Conservation (phyloP, 1,139 yeast species). For the Sugiyamaella paludigena region DNA sequence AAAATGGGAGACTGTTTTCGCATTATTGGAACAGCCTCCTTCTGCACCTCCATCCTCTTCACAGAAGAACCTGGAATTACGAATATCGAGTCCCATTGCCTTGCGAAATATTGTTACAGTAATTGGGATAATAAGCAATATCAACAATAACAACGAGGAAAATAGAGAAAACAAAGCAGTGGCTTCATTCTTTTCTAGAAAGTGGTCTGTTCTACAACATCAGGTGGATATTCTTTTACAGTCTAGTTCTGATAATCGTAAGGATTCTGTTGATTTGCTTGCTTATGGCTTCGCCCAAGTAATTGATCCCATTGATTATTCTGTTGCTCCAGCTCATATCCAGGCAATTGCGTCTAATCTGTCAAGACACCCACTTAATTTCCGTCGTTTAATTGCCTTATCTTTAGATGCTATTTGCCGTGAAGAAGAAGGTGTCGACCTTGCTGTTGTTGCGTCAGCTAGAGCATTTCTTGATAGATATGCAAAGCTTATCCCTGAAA, state of each 20-base stretch:
- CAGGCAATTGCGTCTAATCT: constrained; percentile 24
- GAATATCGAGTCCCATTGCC: constrained; percentile 7
- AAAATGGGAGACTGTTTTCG: constrained; percentile 11
- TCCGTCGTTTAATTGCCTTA: constrained; percentile 30
- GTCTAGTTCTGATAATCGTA: constrained; percentile 5
- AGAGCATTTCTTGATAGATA: constrained; percentile 34
- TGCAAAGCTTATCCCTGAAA: constrained; percentile 39
- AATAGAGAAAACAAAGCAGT: constrained; percentile 7
- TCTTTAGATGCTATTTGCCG: constrained; percentile 35
- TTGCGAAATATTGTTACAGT: constrained; percentile 6
- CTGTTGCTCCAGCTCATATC: constrained; percentile 23
- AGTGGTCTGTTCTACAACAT: constrained; percentile 28
- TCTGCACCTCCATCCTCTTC: constrained; percentile 10
- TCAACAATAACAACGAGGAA: not conserved
- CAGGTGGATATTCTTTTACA: constrained; percentile 28
- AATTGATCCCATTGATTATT: constrained; percentile 20
- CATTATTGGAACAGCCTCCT: constrained; percentile 12
- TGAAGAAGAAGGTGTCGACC: constrained; percentile 22
- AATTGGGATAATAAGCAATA: not conserved
- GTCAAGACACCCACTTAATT: constrained; percentile 31
- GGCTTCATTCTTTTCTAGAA: constrained; percentile 16
- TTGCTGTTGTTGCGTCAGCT: constrained; percentile 25
- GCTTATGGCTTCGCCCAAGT: constrained; percentile 21
- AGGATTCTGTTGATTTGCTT: constrained; percentile 5
- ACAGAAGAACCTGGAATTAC: constrained; percentile 9